Percentiles rank a stretch among this genome's conserved stretches.
phyloP scores from a whole-genome alignment of 2,329 filamentous ascomycete species.

The Cladosporium oxysporum region DNA sequence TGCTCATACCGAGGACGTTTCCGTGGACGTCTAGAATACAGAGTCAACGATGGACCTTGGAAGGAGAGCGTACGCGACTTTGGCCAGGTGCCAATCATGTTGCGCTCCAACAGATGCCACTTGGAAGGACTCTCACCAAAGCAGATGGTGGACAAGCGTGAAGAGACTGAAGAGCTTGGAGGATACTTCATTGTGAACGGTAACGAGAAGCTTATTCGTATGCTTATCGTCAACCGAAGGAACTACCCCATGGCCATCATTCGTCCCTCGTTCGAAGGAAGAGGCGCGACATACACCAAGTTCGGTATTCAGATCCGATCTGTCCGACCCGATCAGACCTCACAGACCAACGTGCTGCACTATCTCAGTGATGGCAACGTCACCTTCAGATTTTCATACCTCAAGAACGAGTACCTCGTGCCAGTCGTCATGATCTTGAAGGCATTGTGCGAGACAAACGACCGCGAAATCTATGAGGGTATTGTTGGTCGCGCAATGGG shows the following conservation, averaged over 20 bases:
- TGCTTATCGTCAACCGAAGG: conserved; percentile 84
- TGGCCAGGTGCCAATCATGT: conserved; percentile 88
- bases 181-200: conserved; percentile 98
- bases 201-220: conserved; percentile 92
- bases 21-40: conserved; percentile 78
- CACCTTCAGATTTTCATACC: conserved; percentile 96
- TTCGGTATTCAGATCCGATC: conserved; percentile 90
- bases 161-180: conserved; percentile 93
- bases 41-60: conserved; percentile 83
- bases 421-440: conserved; percentile 97
- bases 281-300: conserved; percentile 83
- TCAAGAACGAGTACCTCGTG: conserved; percentile 95
- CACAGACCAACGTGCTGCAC: conserved; percentile 94
- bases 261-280: conserved; percentile 83
- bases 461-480: conserved; percentile 94
- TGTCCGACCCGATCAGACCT: conserved; percentile 95
- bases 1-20: conserved; percentile 87
- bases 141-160: conserved; percentile 79
- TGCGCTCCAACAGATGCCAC: conserved; percentile 89
- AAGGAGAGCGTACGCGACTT: conserved; percentile 81
- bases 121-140: conserved; percentile 82
- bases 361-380: conserved; percentile 95
- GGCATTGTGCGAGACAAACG: conserved; percentile 91
- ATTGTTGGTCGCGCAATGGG: conserved; percentile 71
- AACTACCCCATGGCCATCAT: conserved; percentile 96